Conservation (phyloP, 225 moss, liverwort and hornwort genomes). For the Straminergon stramineum region DNA sequence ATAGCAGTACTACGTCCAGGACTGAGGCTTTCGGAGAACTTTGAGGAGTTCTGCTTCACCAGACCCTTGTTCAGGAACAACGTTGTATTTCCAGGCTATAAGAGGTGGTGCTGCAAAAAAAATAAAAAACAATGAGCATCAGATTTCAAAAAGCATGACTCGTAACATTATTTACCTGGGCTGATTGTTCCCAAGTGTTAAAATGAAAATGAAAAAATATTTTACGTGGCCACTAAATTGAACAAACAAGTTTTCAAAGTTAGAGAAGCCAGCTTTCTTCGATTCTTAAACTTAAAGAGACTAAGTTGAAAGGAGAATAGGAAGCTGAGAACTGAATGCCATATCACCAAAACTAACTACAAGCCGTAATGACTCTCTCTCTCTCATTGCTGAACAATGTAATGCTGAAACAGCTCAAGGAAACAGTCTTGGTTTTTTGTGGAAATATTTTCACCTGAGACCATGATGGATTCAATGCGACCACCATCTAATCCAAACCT, state of each 20-base stretch:
- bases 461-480: slow-evolving; percentile 90
- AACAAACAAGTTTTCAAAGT: not conserved
- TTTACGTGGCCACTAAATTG: not conserved
- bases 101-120: slow-evolving; percentile 67
- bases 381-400: no score
- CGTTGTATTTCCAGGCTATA: slow-evolving; percentile 69
- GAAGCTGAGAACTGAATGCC: not conserved
- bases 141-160: not conserved
- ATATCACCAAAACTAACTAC: not conserved
- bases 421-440: not conserved
- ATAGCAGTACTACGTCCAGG: slow-evolving; percentile 12
- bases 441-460: slow-evolving; percentile 42
- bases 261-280: not conserved
- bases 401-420: not conserved
- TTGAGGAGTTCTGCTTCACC: slow-evolving; percentile 34
- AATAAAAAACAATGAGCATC: not conserved
- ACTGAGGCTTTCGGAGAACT: slow-evolving; percentile 26
- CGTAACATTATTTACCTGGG: not conserved
- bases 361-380: no score
- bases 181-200: not conserved
- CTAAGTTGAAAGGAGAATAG: not conserved
- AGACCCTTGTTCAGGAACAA: slow-evolving; percentile 30
- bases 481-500: slow-evolving; percentile 85
- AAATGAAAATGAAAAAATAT: not conserved
- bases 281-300: not conserved